A percentile compares a stretch with the other conserved stretches of the same genome.
These are phyloP conservation scores for Wilcoxina mikolae DNA, from an alignment of 495 filamentous ascomycete species.

Conservation along the genomic window DNA sequence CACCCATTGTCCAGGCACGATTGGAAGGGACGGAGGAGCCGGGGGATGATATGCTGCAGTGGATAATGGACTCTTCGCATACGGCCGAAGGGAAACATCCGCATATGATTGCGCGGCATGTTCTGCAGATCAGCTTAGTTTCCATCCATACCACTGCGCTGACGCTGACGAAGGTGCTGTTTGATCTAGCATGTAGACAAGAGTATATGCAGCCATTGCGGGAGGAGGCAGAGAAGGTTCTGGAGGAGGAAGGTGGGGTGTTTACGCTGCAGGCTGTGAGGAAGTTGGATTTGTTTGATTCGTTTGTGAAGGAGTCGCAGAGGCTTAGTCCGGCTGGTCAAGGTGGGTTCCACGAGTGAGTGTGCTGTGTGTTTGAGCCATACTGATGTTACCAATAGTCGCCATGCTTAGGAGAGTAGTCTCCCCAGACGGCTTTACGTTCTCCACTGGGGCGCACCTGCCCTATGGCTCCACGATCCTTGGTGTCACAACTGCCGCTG, in stretches of 20 bases:
- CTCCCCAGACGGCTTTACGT: conserved; percentile 19
- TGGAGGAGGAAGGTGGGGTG: conserved; percentile 32
- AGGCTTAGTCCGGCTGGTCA: conserved; percentile 31
- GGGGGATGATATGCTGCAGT: conserved; percentile 28
- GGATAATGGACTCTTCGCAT: conserved; percentile 26
- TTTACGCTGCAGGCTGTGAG: conserved; percentile 9
- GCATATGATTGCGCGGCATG: conserved; percentile 8
- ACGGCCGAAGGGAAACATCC: conserved; percentile 1
- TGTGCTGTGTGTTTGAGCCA: conserved; percentile 1
- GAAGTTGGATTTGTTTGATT: conserved; percentile 37
- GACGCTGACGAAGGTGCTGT: conserved; percentile 29
- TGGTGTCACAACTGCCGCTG: conserved; percentile 19
- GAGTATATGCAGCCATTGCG: conserved; percentile 37
- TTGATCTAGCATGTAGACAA: conserved; percentile 37
- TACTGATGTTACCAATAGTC: neutral
- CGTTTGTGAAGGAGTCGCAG: conserved; percentile 41
- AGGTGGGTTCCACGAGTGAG: neutral
- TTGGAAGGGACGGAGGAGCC: conserved; percentile 10
- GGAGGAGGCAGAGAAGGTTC: conserved; percentile 36
- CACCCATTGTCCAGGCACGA: conserved; percentile 18
- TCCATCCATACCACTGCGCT: conserved; percentile 30
- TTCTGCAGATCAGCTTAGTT: conserved; percentile 27
- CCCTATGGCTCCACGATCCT: conserved; percentile 30
- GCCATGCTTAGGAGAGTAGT: neutral
- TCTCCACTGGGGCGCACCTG: conserved; percentile 35